Base-by-base conservation (phyloP, 306 rosid species). In the Quercus engelmannii region DNA sequence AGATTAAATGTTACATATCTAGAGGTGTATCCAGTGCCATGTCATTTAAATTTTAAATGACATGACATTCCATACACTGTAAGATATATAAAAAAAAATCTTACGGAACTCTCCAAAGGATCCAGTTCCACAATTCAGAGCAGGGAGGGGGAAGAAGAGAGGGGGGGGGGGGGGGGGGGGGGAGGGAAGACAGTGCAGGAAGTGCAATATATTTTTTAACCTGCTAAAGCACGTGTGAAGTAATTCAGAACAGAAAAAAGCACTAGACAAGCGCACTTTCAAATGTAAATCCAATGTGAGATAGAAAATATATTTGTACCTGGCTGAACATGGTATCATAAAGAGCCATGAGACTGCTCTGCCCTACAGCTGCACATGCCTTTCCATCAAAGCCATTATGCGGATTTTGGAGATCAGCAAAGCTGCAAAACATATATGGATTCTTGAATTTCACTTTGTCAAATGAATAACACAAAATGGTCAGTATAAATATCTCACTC, bases 341-440 rank as follows among this genome's bases (percentile, higher is more conserved):
- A 49, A 94, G 96, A 79, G 98, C 98, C 98, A 94, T 94, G 76
- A 94, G 98, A 78, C 98, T 90, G 68, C 96, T 91, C 89, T 94
- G 97, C 58, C 97, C 97, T 59, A 94, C 98, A 28, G 96, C 92
- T 31, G 98, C 98, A 82, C 97, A 94, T 43, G 98, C 92, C 80
- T 94, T 94, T 41, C 97, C 98, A 86, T 90, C 98, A 55, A 90
- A 82, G 5, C 89, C 94, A 33, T 70, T 63, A 79, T 86, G 92
- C 75, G 94, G 92, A 79, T 84, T 85, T 84, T 89, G 97, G 54
- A 94, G 97, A 84, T 92, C 97, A 58, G 96, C 83, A 86, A 94
- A 94, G 82, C 99, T 95, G 87, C 76, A 85, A 58, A 38, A 56
- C 77, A 75, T 57, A 5, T 26, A 59, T 59, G 25, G 38, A 71